phyloP scores from a whole-genome alignment of 2,329 filamentous ascomycete species.

The Daldinia sp. region DNA sequence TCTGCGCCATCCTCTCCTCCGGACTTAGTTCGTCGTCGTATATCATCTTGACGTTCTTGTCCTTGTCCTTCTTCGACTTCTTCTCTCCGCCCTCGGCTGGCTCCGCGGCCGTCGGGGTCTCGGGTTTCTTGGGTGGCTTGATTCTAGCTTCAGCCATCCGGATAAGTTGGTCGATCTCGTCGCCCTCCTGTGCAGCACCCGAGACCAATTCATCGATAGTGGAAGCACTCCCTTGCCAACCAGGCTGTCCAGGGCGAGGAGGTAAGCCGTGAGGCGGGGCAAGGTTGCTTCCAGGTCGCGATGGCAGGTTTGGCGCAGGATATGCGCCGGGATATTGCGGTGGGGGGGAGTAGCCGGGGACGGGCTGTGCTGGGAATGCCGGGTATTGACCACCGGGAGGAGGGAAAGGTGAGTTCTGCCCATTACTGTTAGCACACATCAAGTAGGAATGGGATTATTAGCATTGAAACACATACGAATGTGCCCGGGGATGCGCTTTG shows the following conservation, averaged over 20 bases:
- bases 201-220: conserved; percentile 59
- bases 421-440: conserved; percentile 19
- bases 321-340: conserved; percentile 51
- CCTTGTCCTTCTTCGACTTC: conserved; percentile 72
- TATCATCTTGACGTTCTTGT: conserved; percentile 75
- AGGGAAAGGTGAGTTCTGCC: conserved; percentile 54
- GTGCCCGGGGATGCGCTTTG: conserved; percentile 60
- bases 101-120: conserved; percentile 41
- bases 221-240: conserved; percentile 50
- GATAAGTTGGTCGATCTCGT: conserved; percentile 72
- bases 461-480: conserved; percentile 62
- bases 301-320: conserved; percentile 55
- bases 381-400: conserved; percentile 52
- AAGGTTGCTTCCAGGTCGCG: conserved; percentile 54
- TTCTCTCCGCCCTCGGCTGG: conserved; percentile 63
- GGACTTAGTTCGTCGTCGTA: conserved; percentile 84
- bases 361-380: conserved; percentile 51
- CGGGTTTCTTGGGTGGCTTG: conserved; percentile 55
- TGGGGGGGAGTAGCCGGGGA: conserved; percentile 48
- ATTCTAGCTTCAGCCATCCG: conserved; percentile 70
- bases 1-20: conserved; percentile 85
- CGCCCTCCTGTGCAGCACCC: conserved; percentile 56
- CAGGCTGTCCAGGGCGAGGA: conserved; percentile 52
- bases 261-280: conserved; percentile 54
- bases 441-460: neutral